Conservation (phyloP, 208 protist genomes). For the Crithidia sp. region DNA sequence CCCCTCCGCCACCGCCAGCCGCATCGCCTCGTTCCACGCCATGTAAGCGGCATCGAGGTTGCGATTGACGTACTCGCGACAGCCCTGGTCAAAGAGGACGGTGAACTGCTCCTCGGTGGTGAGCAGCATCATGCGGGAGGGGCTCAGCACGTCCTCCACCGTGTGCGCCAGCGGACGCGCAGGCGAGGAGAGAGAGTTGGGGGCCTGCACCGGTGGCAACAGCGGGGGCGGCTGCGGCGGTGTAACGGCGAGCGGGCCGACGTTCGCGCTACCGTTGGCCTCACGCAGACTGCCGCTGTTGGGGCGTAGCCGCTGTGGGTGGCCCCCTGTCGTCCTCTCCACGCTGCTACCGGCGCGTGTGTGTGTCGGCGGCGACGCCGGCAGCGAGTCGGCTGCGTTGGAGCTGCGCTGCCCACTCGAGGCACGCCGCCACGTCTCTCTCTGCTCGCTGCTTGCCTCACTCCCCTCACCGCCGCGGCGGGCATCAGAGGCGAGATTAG, state of each 20-base stretch:
- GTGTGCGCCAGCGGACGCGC: constrained; percentile 21
- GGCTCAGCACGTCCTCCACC: constrained; percentile 34
- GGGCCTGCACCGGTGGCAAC: neutral
- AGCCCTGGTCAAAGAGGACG: constrained; percentile 85
- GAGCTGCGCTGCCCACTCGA: no score
- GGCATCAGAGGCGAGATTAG: neutral
- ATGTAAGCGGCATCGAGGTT: constrained; percentile 89
- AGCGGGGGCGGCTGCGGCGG: neutral
- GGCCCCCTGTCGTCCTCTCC: no score
- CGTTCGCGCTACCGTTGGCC: no score
- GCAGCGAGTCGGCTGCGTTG: neutral
- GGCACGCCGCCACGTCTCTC: no score
- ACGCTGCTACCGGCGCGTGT: no score
- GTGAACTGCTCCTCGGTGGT: constrained; percentile 73
- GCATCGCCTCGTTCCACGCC: constrained; percentile 89
- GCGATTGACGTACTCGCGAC: constrained; percentile 68
- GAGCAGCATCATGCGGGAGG: constrained; percentile 32
- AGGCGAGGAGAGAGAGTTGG: neutral
- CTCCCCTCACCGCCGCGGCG: neutral
- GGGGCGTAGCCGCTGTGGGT: no score
- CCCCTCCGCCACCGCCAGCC: constrained; percentile 74
- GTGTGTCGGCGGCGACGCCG: neutral
- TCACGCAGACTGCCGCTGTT: no score
- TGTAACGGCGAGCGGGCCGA: neutral
- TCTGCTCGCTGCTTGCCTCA: neutral